Evolutionary conservation across 257 asterid genomes (phyloP).

Genomic region (Orobanche coerulescens): DNA sequence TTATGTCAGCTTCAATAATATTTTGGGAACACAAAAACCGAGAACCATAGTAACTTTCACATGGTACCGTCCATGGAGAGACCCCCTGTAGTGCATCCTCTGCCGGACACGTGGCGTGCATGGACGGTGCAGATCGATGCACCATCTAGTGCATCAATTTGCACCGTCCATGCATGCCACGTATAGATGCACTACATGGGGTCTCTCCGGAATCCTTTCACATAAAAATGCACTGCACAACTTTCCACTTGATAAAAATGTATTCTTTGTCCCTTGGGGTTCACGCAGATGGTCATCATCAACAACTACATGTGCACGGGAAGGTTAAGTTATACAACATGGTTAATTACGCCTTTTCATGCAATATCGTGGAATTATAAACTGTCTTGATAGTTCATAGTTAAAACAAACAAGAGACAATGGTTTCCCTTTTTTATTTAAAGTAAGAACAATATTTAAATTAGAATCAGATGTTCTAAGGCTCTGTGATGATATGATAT

Average conservation of each 20-base stretch:
- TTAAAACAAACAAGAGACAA: neutral
- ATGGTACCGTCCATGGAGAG: no score
- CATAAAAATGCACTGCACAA: neutral
- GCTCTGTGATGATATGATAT: no score
- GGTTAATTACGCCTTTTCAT: neutral
- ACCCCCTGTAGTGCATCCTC: no score
- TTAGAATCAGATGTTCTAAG: no score
- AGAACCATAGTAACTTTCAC: neutral
- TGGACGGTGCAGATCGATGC: no score
- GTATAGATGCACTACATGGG: no score
- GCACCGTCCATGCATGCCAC: no score
- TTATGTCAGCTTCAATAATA: no score
- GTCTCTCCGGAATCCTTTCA: no score
- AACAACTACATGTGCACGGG: neutral
- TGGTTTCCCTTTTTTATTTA: neutral
- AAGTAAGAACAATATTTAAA: neutral
- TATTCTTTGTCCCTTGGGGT: neutral
- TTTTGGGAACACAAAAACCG: neutral
- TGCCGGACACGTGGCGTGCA: no score
- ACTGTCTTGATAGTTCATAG: neutral
- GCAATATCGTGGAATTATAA: neutral
- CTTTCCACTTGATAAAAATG: neutral
- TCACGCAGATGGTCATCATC: neutral
- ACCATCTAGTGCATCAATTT: no score
- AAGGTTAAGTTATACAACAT: neutral